Evolutionary conservation across 2,329 filamentous ascomycete species (phyloP).

Genomic region (Coniosporium tulheliwenetii): DNA sequence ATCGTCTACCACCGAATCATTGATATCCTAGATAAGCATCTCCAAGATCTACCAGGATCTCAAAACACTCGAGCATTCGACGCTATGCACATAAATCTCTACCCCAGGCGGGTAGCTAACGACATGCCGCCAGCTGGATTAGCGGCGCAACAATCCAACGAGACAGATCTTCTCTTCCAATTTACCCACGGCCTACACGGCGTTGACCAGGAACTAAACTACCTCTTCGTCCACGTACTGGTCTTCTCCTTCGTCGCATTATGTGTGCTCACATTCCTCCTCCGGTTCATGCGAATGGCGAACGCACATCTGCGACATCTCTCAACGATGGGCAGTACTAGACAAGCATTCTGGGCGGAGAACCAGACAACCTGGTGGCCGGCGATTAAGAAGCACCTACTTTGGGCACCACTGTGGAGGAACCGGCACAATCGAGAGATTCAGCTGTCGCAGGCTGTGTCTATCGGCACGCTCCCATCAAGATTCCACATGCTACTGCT

Average conservation of each 20-base stretch:
- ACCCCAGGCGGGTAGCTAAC: no score
- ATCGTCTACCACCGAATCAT: no score
- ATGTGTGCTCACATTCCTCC: constrained; percentile 20
- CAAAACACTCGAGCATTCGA: no score
- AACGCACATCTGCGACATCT: constrained; percentile 29
- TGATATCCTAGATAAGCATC: no score
- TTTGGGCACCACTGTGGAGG: constrained; percentile 55
- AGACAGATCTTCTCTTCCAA: no score
- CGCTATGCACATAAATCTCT: no score
- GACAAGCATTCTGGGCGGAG: constrained; percentile 29
- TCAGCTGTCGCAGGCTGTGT: constrained; percentile 50
- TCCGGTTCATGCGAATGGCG: constrained; percentile 25
- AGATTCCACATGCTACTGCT: constrained; percentile 61
- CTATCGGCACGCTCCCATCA: constrained; percentile 65
- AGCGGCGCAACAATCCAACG: constrained; percentile 1
- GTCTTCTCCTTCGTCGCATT: constrained; percentile 19
- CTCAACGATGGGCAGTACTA: constrained; percentile 23
- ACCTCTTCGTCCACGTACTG: constrained; percentile 27
- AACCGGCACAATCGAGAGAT: constrained; percentile 67
- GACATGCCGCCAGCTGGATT: no score
- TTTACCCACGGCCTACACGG: constrained; percentile 29
- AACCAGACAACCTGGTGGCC: constrained; percentile 33
- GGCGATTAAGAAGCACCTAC: constrained; percentile 47
- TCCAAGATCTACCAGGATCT: no score
- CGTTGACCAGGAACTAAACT: constrained; percentile 32